Conservation (phyloP, 2,329 filamentous ascomycete species). For the Alternaria arbusti region DNA sequence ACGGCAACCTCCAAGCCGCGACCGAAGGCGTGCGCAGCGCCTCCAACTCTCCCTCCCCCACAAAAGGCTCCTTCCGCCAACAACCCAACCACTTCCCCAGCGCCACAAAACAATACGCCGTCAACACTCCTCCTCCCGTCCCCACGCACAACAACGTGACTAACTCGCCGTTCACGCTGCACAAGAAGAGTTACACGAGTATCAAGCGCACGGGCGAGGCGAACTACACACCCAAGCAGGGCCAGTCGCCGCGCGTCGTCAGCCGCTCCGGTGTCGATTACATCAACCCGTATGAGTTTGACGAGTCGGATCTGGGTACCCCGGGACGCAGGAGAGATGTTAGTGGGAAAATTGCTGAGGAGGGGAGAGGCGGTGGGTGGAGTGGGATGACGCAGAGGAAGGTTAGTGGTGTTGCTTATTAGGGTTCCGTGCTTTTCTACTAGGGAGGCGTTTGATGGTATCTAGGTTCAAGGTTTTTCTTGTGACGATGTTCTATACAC, state of each 20-base stretch:
- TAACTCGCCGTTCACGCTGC: slow-evolving; percentile 38
- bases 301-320: slow-evolving; percentile 41
- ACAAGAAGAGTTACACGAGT: slow-evolving; percentile 43
- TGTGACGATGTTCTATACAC: not conserved
- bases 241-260: slow-evolving; percentile 52
- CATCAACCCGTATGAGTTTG: slow-evolving; percentile 44
- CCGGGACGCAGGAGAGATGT: slow-evolving; percentile 58
- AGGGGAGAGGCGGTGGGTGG: slow-evolving; percentile 61
- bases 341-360: slow-evolving; percentile 76
- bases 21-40: slow-evolving; percentile 45
- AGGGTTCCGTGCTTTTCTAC: not conserved
- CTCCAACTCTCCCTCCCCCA: slow-evolving; percentile 31
- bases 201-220: slow-evolving; percentile 42
- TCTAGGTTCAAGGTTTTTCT: not conserved
- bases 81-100: slow-evolving; percentile 33
- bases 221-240: slow-evolving; percentile 35
- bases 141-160: slow-evolving; percentile 6
- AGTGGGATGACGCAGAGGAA: slow-evolving; percentile 49
- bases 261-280: slow-evolving; percentile 57
- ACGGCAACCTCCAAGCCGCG: slow-evolving; percentile 56
- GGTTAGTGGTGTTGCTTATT: slow-evolving; percentile 44
- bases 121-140: slow-evolving; percentile 27
- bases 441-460: not conserved
- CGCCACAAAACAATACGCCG: slow-evolving; percentile 40
- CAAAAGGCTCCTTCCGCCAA: slow-evolving; percentile 24